Conservation (phyloP, 345 rosid species). For the Boechera divaricarpa region DNA sequence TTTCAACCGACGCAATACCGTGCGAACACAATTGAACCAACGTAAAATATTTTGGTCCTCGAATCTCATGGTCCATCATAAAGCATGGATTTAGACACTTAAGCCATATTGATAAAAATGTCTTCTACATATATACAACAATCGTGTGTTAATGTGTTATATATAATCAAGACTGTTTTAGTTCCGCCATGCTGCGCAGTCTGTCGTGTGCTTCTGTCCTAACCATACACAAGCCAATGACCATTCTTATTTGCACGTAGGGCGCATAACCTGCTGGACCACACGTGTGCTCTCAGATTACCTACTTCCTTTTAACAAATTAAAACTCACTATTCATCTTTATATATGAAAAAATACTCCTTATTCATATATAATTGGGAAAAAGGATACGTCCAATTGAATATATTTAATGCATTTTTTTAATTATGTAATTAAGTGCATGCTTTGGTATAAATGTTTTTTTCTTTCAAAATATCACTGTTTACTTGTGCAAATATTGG, state of each 20-base stretch:
- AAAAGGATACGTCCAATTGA: background rate
- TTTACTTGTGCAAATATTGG: conserved; percentile 13
- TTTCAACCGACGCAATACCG: background rate
- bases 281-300: conserved; percentile 35
- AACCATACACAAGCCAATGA: conserved; percentile 39
- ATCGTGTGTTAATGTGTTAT: background rate
- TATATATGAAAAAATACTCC: background rate
- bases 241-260: conserved; percentile 46
- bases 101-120: no score
- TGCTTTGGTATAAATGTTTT: conserved; percentile 4
- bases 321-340: background rate
- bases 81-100: conserved; percentile 4
- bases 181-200: conserved; percentile 22
- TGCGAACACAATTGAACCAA: background rate
- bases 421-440: background rate
- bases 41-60: background rate
- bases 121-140: background rate
- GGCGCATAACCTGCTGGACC: conserved; percentile 41
- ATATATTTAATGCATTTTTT: background rate
- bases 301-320: background rate
- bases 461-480: background rate
- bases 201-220: conserved; percentile 35
- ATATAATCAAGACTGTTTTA: conserved; percentile 19
- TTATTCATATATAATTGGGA: background rate
- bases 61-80: background rate